Percentiles rank a stretch among this genome's conserved stretches.
Evolutionary conservation across 768 basidiomycete species (phyloP).

Genomic region (Rhodotorula toruloides): DNA sequence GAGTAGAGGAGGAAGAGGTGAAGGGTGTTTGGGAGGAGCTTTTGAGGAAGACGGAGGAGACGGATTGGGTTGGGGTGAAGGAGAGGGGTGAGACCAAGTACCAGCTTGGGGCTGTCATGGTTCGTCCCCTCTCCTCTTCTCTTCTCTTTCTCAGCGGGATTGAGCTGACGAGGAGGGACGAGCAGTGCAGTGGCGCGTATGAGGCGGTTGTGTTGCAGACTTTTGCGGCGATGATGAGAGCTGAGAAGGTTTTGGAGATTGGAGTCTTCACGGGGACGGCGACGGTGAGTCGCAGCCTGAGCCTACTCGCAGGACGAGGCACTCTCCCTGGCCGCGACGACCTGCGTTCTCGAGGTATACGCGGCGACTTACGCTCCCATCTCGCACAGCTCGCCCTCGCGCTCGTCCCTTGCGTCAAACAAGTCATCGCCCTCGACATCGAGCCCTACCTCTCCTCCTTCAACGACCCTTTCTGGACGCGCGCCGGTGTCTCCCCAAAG

Average conservation of each 20-base stretch:
- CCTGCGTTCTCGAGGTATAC: no score
- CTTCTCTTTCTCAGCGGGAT: no score
- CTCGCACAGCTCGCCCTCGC: constrained; percentile 44
- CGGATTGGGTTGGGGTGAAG: constrained; percentile 31
- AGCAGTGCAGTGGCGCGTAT: constrained; percentile 36
- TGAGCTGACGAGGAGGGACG: no score
- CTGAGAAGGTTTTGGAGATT: constrained; percentile 34
- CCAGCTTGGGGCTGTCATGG: constrained; percentile 22
- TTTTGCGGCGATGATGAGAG: constrained; percentile 20
- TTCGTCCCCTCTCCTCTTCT: no score
- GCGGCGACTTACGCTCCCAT: not conserved
- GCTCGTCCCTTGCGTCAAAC: constrained; percentile 49
- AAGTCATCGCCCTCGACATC: constrained; percentile 48
- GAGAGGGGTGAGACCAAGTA: constrained; percentile 16
- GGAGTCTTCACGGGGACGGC: constrained; percentile 38
- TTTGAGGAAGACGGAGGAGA: constrained; percentile 24
- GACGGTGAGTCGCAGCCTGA: not conserved
- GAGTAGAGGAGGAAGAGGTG: constrained; percentile 1
- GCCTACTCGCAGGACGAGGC: not conserved
- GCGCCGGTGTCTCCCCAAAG: constrained; percentile 36
- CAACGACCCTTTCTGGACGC: constrained; percentile 30
- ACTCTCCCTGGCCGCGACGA: no score
- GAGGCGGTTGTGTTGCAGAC: constrained; percentile 36
- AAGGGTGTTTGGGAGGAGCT: constrained; percentile 19
- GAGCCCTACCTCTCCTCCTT: constrained; percentile 33